A percentile compares a stretch with the other conserved stretches of the same genome.
Conservation (phyloP, 306 rosid species). For the Pterocarpus macrocarpus region DNA sequence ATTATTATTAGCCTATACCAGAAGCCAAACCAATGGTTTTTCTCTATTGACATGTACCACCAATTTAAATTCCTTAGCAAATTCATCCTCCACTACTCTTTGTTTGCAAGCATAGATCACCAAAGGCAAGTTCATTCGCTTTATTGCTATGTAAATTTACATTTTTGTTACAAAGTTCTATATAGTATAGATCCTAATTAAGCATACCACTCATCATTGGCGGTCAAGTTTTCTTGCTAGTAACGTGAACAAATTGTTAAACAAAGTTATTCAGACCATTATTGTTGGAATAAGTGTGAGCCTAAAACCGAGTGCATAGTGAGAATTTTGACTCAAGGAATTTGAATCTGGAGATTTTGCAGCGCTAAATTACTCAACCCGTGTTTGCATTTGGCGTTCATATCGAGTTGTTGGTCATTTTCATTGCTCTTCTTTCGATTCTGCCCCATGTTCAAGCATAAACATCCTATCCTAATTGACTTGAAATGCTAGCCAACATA, state of each 20-base stretch:
- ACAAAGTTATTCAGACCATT: not conserved
- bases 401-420: constrained; percentile 39
- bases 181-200: not conserved
- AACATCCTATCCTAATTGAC: not conserved
- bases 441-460: constrained; percentile 51
- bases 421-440: constrained; percentile 35
- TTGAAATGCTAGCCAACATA: no score
- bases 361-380: not conserved
- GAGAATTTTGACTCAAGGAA: constrained; percentile 9
- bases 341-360: not conserved
- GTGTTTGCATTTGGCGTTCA: constrained; percentile 6
- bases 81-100: not conserved
- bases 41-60: constrained; percentile 30
- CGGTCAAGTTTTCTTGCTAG: not conserved
- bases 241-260: constrained; percentile 21
- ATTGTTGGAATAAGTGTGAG: constrained; percentile 18
- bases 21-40: constrained; percentile 29
- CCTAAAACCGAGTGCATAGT: constrained; percentile 27
- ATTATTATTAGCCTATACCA: not conserved
- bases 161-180: not conserved
- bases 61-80: constrained; percentile 2
- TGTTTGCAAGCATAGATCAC: not conserved
- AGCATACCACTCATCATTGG: not conserved
- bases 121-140: not conserved
- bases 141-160: not conserved